These are phyloP conservation scores for Yamadazyma philogaea DNA, from an alignment of 805 yeast genomes.

Conservation along the genomic window DNA sequence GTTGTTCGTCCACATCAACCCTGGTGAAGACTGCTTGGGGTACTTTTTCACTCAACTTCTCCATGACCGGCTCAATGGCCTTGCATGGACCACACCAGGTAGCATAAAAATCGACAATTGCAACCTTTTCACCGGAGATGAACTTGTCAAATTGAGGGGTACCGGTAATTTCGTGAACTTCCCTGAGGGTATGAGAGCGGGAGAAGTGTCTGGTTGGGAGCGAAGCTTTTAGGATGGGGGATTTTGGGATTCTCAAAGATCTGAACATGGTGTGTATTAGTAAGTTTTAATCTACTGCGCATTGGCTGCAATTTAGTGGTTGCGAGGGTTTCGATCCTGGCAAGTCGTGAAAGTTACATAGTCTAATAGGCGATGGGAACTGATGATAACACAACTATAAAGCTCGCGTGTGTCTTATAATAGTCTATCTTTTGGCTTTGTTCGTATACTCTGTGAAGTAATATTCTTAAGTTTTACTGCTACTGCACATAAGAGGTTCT, in stretches of 20 bases:
- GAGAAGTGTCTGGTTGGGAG: neutral
- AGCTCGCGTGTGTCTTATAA: no score
- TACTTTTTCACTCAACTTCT: constrained; percentile 29
- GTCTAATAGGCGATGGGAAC: no score
- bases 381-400: no score
- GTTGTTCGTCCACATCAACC: constrained; percentile 65
- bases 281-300: neutral
- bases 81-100: constrained; percentile 48
- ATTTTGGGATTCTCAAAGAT: neutral
- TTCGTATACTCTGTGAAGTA: no score
- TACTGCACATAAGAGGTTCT: no score
- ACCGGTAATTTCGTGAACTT: constrained; percentile 28
- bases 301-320: neutral
- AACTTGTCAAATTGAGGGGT: constrained; percentile 25
- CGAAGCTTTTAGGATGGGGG: neutral
- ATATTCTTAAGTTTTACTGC: no score
- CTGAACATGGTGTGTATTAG: constrained; percentile 1
- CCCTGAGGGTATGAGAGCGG: constrained; percentile 3
- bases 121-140: constrained; percentile 24
- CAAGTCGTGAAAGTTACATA: no score
- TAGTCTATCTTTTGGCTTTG: no score
- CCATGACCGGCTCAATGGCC: constrained; percentile 38
- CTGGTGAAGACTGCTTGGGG: constrained; percentile 60
- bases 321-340: no score
- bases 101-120: constrained; percentile 41